These are phyloP conservation scores for Fusarium camptoceras DNA, from an alignment of 2,329 filamentous ascomycete genomes.

Conservation along the genomic window DNA sequence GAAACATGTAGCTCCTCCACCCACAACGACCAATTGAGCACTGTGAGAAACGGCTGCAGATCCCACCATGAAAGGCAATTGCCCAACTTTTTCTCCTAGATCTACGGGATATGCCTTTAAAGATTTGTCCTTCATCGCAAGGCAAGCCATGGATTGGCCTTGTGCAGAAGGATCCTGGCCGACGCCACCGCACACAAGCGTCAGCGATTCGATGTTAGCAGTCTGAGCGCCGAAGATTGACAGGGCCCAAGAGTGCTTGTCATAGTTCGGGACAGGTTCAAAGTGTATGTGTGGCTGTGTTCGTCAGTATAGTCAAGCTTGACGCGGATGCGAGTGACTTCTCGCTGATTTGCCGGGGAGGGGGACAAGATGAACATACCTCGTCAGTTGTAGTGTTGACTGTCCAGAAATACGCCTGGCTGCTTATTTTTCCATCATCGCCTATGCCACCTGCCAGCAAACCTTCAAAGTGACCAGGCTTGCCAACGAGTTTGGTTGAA, in stretches of 20 bases:
- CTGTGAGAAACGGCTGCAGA: constrained; percentile 65
- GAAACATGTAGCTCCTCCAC: constrained; percentile 89
- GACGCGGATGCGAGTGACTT: background rate
- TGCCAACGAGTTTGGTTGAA: constrained; percentile 30
- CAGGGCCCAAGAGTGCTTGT: constrained; percentile 25
- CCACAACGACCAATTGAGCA: constrained; percentile 70
- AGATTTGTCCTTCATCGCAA: constrained; percentile 46
- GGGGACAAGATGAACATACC: constrained; percentile 47
- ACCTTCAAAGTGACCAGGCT: constrained; percentile 61
- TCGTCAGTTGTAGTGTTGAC: constrained; percentile 56
- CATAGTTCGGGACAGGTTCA: constrained; percentile 14
- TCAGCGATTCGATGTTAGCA: constrained; percentile 37
- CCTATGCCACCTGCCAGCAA: constrained; percentile 79
- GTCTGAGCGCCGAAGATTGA: constrained; percentile 51
- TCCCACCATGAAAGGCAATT: constrained; percentile 76
- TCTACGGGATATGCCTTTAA: constrained; percentile 15
- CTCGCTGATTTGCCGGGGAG: no score
- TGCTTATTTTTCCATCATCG: constrained; percentile 70
- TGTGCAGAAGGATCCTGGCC: constrained; percentile 45
- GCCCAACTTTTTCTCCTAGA: background rate
- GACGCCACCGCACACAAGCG: constrained; percentile 51
- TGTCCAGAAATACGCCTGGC: constrained; percentile 74
- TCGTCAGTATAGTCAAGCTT: constrained; percentile 3
- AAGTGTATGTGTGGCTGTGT: constrained; percentile 47
- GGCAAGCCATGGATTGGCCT: constrained; percentile 47